Percentiles rank a stretch among this genome's conserved stretches.
These are phyloP conservation scores for Ganoderma lucidum DNA, from an alignment of 1,284 basidiomycete species.

Conservation along the genomic window DNA sequence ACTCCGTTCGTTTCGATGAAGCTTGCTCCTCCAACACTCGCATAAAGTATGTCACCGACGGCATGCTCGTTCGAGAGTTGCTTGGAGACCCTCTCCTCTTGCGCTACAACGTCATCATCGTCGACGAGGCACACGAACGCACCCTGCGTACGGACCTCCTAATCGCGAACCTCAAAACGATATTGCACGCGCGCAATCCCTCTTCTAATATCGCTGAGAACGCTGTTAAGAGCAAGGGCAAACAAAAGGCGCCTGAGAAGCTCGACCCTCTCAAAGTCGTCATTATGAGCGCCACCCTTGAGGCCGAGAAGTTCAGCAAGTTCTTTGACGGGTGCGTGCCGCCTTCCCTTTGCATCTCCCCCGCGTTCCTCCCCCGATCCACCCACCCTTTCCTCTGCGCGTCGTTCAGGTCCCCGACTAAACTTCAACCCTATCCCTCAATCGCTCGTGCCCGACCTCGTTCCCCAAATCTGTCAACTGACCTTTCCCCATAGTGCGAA, in stretches of 20 bases:
- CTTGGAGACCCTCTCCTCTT: conserved; percentile 81
- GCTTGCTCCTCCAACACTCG: conserved; percentile 73
- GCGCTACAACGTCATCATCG: conserved; percentile 89
- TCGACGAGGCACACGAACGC: conserved; percentile 98
- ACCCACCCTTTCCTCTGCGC: background rate
- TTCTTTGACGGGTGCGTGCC: conserved; percentile 79
- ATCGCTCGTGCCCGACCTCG: background rate
- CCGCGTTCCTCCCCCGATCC: background rate
- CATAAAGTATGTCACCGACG: conserved; percentile 97
- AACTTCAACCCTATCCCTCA: background rate
- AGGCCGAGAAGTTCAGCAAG: conserved; percentile 91
- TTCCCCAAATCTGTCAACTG: conserved; percentile 7
- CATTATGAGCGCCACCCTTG: conserved; percentile 97
- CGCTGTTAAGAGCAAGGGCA: conserved; percentile 43
- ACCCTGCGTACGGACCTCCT: conserved; percentile 95
- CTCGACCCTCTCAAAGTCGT: conserved; percentile 84
- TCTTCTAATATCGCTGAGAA: conserved; percentile 44
- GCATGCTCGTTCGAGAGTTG: conserved; percentile 94
- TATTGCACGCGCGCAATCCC: conserved; percentile 75
- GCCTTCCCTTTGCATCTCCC: background rate
- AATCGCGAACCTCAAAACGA: conserved; percentile 91
- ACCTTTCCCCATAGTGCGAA: conserved; percentile 65
- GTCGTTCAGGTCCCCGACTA: background rate
- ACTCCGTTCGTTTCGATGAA: conserved; percentile 97
- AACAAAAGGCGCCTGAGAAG: conserved; percentile 23